Evolutionary conservation across 169 alveolate genomes (phyloP).

Genomic region (Plasmodium gonderi): DNA sequence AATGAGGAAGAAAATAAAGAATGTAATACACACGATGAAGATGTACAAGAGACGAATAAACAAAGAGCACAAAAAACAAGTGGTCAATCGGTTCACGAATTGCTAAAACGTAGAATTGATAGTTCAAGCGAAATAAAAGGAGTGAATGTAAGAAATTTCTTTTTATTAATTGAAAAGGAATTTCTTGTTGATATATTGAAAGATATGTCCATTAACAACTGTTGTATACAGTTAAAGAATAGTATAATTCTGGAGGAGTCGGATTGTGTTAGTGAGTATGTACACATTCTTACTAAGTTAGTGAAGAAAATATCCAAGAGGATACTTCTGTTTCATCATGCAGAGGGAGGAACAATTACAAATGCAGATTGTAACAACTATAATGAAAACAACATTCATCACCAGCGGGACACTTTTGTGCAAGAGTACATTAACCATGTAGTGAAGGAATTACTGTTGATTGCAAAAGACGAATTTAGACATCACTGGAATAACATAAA

Average conservation of each 20-base stretch:
- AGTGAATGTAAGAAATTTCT: constrained; percentile 36
- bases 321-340: neutral
- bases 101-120: neutral
- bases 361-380: neutral
- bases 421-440: constrained; percentile 40
- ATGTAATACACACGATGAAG: neutral
- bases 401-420: neutral
- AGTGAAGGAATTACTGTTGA: constrained; percentile 44
- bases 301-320: constrained; percentile 11
- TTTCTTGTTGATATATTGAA: constrained; percentile 44
- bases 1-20: neutral
- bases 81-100: neutral
- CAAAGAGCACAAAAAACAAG: neutral
- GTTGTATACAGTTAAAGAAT: constrained; percentile 61
- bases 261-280: constrained; percentile 64
- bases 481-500: constrained; percentile 59
- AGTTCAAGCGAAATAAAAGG: constrained; percentile 18
- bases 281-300: constrained; percentile 32
- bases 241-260: constrained; percentile 46
- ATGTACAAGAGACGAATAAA: constrained; percentile 16
- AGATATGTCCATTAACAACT: constrained; percentile 36
- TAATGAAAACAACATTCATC: neutral
- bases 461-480: constrained; percentile 66
- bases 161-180: constrained; percentile 36
- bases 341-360: neutral